Percentiles rank a stretch among this genome's conserved stretches.
Evolutionary conservation across 176 grass and related monocot genomes (phyloP).

Genomic region (Lolium rigidum): DNA sequence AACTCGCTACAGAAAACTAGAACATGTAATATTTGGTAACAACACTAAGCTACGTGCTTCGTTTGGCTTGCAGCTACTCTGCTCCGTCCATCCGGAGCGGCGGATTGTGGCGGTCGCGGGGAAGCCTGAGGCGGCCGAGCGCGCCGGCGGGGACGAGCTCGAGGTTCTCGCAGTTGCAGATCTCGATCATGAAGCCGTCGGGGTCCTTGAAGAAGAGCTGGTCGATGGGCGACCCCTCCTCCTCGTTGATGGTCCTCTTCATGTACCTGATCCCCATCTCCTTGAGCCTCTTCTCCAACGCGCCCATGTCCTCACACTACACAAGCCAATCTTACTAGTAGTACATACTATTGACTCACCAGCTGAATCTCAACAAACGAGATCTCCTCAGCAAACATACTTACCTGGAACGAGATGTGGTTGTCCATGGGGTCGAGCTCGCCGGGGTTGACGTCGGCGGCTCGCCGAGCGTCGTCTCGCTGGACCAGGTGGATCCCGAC

Average conservation of each 20-base stretch:
- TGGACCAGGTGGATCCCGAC: conserved; percentile 77
- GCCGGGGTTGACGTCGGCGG: conserved; percentile 46
- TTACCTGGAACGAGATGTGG: conserved; percentile 77
- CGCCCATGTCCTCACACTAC: conserved; percentile 66
- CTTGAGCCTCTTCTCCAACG: conserved; percentile 66
- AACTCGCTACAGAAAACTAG: too few species aligned
- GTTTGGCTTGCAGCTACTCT: not conserved
- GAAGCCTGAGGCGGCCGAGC: conserved; percentile 58
- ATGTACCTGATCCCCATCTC: conserved; percentile 55
- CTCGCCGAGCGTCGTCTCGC: conserved; percentile 41
- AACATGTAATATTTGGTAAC: too few species aligned
- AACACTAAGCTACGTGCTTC: not conserved
- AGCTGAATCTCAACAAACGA: too few species aligned
- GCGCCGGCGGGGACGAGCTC: conserved; percentile 69
- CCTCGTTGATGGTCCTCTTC: conserved; percentile 78
- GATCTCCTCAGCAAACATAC: too few species aligned
- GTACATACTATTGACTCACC: too few species aligned
- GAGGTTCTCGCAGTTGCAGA: conserved; percentile 89
- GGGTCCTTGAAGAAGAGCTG: conserved; percentile 88
- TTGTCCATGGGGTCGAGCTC: conserved; percentile 80
- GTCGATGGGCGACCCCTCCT: conserved; percentile 67
- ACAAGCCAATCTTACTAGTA: not conserved
- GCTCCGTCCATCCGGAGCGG: conserved; percentile 36
- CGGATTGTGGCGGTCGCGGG: conserved; percentile 55
- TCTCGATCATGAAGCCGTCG: conserved; percentile 83